Conservation (phyloP, 1,284 basidiomycete genomes). For the Trichosporon coremiiforme region DNA sequence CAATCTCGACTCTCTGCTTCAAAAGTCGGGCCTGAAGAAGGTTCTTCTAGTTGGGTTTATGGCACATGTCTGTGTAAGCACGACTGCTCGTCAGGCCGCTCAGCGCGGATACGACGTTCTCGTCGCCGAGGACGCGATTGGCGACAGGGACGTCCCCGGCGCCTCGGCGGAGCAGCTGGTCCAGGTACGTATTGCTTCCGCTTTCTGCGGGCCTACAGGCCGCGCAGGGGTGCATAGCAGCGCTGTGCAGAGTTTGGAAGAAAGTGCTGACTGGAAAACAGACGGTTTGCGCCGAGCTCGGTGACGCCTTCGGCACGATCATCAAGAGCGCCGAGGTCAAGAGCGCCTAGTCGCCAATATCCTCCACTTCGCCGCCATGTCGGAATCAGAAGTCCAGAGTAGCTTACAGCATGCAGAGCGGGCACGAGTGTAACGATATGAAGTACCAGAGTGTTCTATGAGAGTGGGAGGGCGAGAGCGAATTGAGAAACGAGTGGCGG, state of each 20-base stretch:
- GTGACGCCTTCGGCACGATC: slow-evolving; percentile 31
- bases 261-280: neutral
- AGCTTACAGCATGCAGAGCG: neutral
- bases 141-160: slow-evolving; percentile 41
- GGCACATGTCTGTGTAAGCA: slow-evolving; percentile 41
- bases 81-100: slow-evolving; percentile 37
- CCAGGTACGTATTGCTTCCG: slow-evolving; percentile 20
- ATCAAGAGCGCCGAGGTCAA: slow-evolving; percentile 29
- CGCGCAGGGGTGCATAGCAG: neutral
- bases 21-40: slow-evolving; percentile 33
- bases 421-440: neutral
- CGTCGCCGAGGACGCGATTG: slow-evolving; percentile 36
- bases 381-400: neutral
- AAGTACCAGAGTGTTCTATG: neutral
- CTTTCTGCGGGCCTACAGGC: too few relatives aligned
- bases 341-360: neutral
- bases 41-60: slow-evolving; percentile 38
- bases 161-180: slow-evolving; percentile 29
- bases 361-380: too few relatives aligned
- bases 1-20: slow-evolving; percentile 32
- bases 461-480: neutral
- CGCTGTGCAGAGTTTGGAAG: neutral
- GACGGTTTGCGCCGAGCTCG: slow-evolving; percentile 30
- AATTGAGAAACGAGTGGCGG: neutral
- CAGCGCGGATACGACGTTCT: slow-evolving; percentile 38